A percentile compares a stretch with the other conserved stretches of the same genome.
phyloP scores from a whole-genome alignment of 2,329 filamentous ascomycete genomes.

The Pestalotiopsis sp. region DNA sequence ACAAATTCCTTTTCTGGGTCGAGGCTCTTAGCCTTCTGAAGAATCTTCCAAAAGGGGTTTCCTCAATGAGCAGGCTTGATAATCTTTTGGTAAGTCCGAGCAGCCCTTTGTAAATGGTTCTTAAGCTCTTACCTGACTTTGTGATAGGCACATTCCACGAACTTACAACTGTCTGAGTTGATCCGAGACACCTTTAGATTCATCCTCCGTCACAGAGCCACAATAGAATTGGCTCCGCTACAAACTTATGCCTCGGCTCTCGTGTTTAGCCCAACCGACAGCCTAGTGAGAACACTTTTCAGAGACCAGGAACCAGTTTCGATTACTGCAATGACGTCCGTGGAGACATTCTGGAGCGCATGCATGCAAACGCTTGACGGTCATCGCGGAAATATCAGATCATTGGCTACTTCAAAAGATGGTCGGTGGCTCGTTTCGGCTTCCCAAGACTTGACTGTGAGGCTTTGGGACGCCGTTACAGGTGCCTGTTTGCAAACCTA shows the following conservation, averaged over 20 bases:
- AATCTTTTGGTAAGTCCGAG: constrained; percentile 7
- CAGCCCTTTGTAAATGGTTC: not conserved
- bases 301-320: constrained; percentile 17
- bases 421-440: constrained; percentile 10
- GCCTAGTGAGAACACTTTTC: constrained; percentile 20
- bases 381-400: not conserved
- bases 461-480: constrained; percentile 4
- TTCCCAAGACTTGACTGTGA: not conserved
- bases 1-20: constrained; percentile 42
- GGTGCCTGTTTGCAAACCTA: constrained; percentile 12
- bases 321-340: constrained; percentile 14
- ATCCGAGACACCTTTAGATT: constrained; percentile 33
- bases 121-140: not conserved
- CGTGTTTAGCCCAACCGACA: constrained; percentile 31
- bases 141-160: not conserved
- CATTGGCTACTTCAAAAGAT: constrained; percentile 16
- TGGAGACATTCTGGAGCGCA: constrained; percentile 11
- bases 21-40: constrained; percentile 41
- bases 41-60: constrained; percentile 23
- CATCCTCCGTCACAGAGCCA: constrained; percentile 16
- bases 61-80: constrained; percentile 22
- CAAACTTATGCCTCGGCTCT: constrained; percentile 36
- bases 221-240: constrained; percentile 28
- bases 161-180: constrained; percentile 8
- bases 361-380: constrained; percentile 10